A percentile compares a stretch with the other conserved stretches of the same genome.
These are phyloP conservation scores for Carex cristatella DNA, from an alignment of 176 grass and related monocot genomes.

Conservation along the genomic window DNA sequence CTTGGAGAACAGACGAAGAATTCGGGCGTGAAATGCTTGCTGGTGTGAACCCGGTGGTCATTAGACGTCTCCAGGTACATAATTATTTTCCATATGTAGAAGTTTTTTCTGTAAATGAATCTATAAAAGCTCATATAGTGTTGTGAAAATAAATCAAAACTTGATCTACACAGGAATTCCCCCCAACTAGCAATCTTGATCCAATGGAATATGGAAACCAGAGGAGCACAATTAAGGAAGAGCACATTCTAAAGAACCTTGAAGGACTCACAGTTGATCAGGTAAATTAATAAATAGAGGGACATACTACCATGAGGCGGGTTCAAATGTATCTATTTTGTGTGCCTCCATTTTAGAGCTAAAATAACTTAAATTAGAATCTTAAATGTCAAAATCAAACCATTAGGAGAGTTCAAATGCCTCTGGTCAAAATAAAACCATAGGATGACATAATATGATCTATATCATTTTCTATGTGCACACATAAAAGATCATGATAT, in stretches of 20 bases:
- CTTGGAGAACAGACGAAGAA: slow-evolving; percentile 86
- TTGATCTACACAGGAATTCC: slow-evolving; percentile 51
- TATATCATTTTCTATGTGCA: too few relatives aligned
- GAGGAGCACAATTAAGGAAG: slow-evolving; percentile 63
- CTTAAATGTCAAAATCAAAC: too few relatives aligned
- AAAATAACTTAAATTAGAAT: too few relatives aligned
- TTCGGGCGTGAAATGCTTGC: slow-evolving; percentile 87
- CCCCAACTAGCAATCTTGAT: slow-evolving; percentile 66
- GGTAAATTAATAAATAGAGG: slow-evolving; percentile 19
- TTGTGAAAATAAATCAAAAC: not conserved
- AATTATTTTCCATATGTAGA: not conserved
- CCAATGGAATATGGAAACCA: slow-evolving; percentile 55
- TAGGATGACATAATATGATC: too few relatives aligned
- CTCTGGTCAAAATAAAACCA: too few relatives aligned
- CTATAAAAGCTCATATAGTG: not conserved
- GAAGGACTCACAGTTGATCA: slow-evolving; percentile 48
- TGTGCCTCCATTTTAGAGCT: too few relatives aligned
- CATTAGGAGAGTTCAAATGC: too few relatives aligned
- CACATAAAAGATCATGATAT: too few relatives aligned
- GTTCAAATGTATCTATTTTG: too few relatives aligned
- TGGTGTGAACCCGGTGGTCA: slow-evolving; percentile 76
- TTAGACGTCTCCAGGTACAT: slow-evolving; percentile 56
- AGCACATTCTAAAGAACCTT: slow-evolving; percentile 53
- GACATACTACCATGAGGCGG: not conserved
- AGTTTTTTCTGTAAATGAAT: not conserved